Percentiles rank a stretch among this genome's conserved stretches.
These are phyloP conservation scores for Eucalyptus caleyi DNA, from an alignment of 345 rosid genomes.

Conservation along the genomic window DNA sequence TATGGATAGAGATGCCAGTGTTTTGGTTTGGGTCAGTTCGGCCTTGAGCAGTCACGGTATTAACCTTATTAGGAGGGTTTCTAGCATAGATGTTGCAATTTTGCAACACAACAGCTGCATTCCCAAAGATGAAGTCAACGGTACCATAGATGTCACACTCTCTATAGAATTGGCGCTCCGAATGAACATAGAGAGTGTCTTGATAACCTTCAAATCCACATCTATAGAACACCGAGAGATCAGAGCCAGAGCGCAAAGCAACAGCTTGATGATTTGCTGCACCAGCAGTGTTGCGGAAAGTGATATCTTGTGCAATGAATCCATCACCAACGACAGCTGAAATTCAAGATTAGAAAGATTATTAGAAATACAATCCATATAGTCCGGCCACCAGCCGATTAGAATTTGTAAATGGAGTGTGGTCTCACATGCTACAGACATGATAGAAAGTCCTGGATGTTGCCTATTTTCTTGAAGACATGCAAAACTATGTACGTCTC, in stretches of 20 bases:
- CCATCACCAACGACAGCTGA: not conserved
- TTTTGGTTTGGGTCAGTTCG: conserved; percentile 55
- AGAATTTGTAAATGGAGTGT: not conserved
- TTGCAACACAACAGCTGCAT: conserved; percentile 48
- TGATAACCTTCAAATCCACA: conserved; percentile 60
- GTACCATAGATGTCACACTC: conserved; percentile 62
- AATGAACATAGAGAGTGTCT: conserved; percentile 64
- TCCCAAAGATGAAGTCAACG: conserved; percentile 49
- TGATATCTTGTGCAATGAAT: not conserved
- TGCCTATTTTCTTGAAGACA: not conserved
- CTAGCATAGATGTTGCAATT: conserved; percentile 45
- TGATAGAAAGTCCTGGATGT: not conserved
- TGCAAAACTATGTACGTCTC: not conserved
- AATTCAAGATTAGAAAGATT: not conserved
- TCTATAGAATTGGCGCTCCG: conserved; percentile 52
- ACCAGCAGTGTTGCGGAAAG: not conserved
- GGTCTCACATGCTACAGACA: not conserved
- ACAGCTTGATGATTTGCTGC: conserved; percentile 45
- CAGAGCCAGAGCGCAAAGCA: conserved; percentile 59
- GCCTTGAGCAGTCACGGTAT: conserved; percentile 45
- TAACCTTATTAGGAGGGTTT: conserved; percentile 29
- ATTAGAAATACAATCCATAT: not conserved
- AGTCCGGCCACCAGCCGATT: not conserved
- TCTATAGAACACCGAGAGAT: conserved; percentile 48
- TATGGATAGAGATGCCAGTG: conserved; percentile 51